Evolutionary conservation across 768 basidiomycete genomes (phyloP), one percentile per base, ranked within the genome.

Genomic region (Coprinopsis strossmayeri): DNA sequence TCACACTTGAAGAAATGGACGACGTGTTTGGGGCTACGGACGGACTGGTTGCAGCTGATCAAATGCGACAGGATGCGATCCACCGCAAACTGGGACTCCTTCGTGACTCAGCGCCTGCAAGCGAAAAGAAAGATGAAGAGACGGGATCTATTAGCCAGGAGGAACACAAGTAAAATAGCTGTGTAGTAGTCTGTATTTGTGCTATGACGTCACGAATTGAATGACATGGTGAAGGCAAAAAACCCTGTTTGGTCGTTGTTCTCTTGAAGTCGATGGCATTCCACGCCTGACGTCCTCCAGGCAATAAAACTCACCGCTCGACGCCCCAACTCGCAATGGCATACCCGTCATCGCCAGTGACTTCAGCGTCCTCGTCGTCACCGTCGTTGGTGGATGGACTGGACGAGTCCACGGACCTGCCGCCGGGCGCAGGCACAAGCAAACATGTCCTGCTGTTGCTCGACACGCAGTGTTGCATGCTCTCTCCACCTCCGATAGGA

Each of bases 1-100:
- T 84, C 2, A 76, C 79, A 2, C 69, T 89, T 39, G 87, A 90
- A 59, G 84, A 90, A 62, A 85, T 89, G 78, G 87, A 91, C 62
- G 77, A 77, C 24, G 77, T 85, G 17, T 91, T 91, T 61, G 81
- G 82, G 26, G 77, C 77, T 45, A 68, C 65, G 7, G 62, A 61
- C 40, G 77, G 77, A 28, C 64, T 82, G 38, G 80, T 75, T 1
- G 68, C 68, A 10, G 76, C 77, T 15, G 87, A 90, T 60, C 68
- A 72, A 53, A 61, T 60, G 26, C 68, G 72, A 13, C 69, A 73
- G 48, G 60, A 65, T 34, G 66, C 58, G 17, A 85, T 88, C 51
- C 73, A 79, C 56, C 70, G 71, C 53, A 76, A 79, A 27, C 79
- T 90, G 51, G 86, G 86, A 3, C 72, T 90, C 24, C 40, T 59